phyloP scores from a whole-genome alignment of 768 basidiomycete species.

The Leccinellum albellum region DNA sequence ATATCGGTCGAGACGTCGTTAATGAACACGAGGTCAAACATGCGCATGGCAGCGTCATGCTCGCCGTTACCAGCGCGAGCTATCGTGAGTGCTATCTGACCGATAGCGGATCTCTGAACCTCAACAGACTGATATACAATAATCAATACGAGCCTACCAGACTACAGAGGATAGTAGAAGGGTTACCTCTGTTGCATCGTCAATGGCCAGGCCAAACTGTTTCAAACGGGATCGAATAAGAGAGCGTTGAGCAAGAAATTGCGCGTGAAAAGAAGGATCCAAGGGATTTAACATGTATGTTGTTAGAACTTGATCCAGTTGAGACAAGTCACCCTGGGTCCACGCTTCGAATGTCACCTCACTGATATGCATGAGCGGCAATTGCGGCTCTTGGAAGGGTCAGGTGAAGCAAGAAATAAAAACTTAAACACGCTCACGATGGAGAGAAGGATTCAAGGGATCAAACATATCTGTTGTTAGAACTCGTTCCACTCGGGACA shows the following conservation, averaged over 20 bases:
- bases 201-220: background rate
- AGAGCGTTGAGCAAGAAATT: background rate
- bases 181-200: slow-evolving; percentile 2
- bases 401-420: background rate
- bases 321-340: background rate
- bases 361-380: background rate
- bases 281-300: background rate
- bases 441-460: fast-evolving
- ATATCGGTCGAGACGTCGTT: background rate
- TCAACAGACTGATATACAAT: slow-evolving; percentile 2
- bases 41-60: background rate
- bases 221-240: background rate
- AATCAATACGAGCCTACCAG: background rate
- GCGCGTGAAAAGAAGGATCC: background rate
- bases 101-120: slow-evolving; percentile 3
- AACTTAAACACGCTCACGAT: background rate
- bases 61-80: background rate
- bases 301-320: background rate
- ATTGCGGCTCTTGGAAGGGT: background rate
- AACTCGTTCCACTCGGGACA: too few species aligned
- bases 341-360: background rate
- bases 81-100: slow-evolving; percentile 6
- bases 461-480: background rate
- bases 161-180: fast-evolving
- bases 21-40: slow-evolving; percentile 10